Base-by-base conservation (phyloP, 2,329 filamentous ascomycete genomes). In the Beauveria pseudobassiana region DNA sequence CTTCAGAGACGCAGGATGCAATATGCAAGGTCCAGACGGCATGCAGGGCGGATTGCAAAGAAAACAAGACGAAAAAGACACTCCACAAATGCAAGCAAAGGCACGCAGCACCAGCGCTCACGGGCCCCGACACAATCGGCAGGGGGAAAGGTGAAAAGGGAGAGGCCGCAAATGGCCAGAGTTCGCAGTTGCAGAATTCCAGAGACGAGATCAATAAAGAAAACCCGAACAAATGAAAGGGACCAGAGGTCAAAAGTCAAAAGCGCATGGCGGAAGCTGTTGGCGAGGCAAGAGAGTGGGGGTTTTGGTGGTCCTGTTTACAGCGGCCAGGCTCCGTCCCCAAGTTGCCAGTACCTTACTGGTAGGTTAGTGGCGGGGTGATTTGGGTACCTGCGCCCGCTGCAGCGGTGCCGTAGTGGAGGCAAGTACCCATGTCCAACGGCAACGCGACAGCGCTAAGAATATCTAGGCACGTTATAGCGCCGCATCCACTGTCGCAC, bases 41-140 rank as follows among this genome's bases (percentile, higher is more conserved):
- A 60, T 60, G 57, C 57, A 60, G 49, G 57, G 57, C 49, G 38
- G 40, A 46, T 9, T 28, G 24, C 40, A 18, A 9, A 28, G 51
- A 61, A 66, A 58, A 62, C 53, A 61, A 64, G 63, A 56, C 54
- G 61, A 65, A 46, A 64, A 59, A 61, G 28, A 56, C 55, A 50
- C 42, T 58, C 43, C 54, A 56, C 53, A 63, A 59, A 48, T 43
- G 63, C 26, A 28, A 50, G 51, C 43, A 50, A 59, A 20, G n/a
- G 42, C 43, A 54, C 51, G 24, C 43, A 49, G 28, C 28, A 49
- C 54, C 42, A 57, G 48, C 22, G 43, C 54, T 38, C 26, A 34
- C 43, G 18, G 30, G 43, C 42, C 5, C 9, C 28, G 18, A 42
- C 30, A n/a, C 22, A 50, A 28, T 52, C 38, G 50, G 30, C 12